A percentile compares a stretch with the other conserved stretches of the same genome.
These are phyloP conservation scores for Sanghuangporus weigelae DNA, from an alignment of 1,284 basidiomycete genomes.

Conservation along the genomic window DNA sequence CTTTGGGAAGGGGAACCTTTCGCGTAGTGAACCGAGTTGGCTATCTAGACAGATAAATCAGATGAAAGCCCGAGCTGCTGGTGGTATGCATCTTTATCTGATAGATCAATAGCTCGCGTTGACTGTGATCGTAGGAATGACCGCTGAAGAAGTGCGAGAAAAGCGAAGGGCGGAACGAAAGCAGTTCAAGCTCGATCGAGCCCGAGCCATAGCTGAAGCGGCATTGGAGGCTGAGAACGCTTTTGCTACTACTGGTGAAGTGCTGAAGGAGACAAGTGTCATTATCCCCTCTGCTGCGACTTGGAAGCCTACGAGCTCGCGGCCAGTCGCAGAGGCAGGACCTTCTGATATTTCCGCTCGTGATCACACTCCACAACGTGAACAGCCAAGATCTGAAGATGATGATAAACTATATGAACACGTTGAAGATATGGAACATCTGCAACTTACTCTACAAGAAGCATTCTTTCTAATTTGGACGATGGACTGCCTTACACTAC, in stretches of 20 bases:
- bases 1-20: conserved; percentile 95
- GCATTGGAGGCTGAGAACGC: conserved; percentile 70
- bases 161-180: conserved; percentile 79
- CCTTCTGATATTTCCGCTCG: neutral
- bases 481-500: conserved; percentile 78
- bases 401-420: conserved; percentile 40
- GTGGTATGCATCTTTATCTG: conserved; percentile 37
- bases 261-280: conserved; percentile 35
- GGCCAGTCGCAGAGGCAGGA: neutral
- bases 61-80: conserved; percentile 44
- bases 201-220: conserved; percentile 68
- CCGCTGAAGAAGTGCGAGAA: conserved; percentile 85
- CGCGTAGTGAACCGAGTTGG: conserved; percentile 95
- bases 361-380: neutral
- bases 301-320: conserved; percentile 40
- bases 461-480: conserved; percentile 89
- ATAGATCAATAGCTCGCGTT: neutral
- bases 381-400: conserved; percentile 25
- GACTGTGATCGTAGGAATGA: conserved; percentile 43
- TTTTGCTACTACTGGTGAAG: conserved; percentile 61
- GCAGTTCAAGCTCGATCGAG: conserved; percentile 88
- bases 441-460: conserved; percentile 89
- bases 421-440: conserved; percentile 78
- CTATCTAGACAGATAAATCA: conserved; percentile 68
- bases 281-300: conserved; percentile 72